phyloP scores from a whole-genome alignment of 2,329 filamentous ascomycete species.

The Thelonectria olida region DNA sequence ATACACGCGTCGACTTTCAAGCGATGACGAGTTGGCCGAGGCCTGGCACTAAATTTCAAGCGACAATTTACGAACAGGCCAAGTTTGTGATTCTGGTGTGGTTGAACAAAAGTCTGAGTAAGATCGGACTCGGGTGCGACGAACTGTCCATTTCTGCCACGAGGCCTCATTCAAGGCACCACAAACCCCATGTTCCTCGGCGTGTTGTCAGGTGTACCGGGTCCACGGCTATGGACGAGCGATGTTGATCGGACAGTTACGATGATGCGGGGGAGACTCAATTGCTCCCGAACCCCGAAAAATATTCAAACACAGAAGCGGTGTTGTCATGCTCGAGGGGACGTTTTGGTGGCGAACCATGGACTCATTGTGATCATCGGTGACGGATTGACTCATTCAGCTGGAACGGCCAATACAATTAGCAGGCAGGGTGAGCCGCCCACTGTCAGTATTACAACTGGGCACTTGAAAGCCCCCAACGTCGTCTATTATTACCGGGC shows the following conservation, averaged over 20 bases:
- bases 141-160: background rate
- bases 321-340: background rate
- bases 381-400: slow-evolving; percentile 22
- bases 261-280: background rate
- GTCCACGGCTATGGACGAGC: background rate
- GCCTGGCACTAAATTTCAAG: background rate
- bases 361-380: background rate
- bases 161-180: background rate
- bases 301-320: background rate
- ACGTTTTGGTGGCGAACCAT: slow-evolving; percentile 10
- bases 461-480: background rate
- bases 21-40: background rate
- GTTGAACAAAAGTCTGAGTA: background rate
- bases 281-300: too few species aligned
- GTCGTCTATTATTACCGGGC: slow-evolving; percentile 1
- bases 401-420: background rate
- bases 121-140: background rate
- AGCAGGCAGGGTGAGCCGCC: background rate
- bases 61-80: background rate
- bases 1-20: background rate
- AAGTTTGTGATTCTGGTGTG: background rate
- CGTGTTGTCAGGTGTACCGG: background rate
- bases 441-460: background rate
- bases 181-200: background rate
- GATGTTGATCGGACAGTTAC: background rate